Conservation (phyloP, 176 grass and related monocot species). For the Oryza officinalis region DNA sequence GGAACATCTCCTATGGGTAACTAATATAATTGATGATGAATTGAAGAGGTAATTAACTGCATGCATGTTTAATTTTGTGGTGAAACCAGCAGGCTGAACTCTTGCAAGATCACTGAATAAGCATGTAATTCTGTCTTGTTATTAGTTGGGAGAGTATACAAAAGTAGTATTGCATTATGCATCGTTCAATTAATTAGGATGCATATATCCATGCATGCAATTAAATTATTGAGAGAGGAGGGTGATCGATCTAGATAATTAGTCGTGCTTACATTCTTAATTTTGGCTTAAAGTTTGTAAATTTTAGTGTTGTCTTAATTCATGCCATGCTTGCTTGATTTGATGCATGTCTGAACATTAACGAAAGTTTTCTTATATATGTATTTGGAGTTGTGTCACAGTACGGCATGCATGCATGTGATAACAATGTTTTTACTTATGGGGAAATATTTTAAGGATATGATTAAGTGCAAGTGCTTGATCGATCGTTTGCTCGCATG, state of each 20-base stretch:
- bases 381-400: neutral
- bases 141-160: neutral
- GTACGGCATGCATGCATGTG: neutral
- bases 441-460: neutral
- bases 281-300: neutral
- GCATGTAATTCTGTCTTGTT: neutral
- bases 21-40: neutral
- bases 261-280: constrained; percentile 11
- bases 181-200: neutral
- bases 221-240: neutral
- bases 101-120: constrained; percentile 21
- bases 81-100: constrained; percentile 19
- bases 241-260: constrained; percentile 15
- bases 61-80: constrained; percentile 18
- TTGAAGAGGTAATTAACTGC: constrained; percentile 1
- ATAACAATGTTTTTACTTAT: constrained; percentile 7
- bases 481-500: neutral
- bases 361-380: neutral
- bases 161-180: neutral
- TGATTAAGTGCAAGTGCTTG: neutral
- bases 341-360: neutral
- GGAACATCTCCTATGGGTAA: constrained; percentile 75
- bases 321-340: neutral
- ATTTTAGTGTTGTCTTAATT: constrained; percentile 10
- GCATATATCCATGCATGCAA: neutral